Conservation (phyloP, 208 protist genomes). For the Acanthamoeba polyphaga region DNA sequence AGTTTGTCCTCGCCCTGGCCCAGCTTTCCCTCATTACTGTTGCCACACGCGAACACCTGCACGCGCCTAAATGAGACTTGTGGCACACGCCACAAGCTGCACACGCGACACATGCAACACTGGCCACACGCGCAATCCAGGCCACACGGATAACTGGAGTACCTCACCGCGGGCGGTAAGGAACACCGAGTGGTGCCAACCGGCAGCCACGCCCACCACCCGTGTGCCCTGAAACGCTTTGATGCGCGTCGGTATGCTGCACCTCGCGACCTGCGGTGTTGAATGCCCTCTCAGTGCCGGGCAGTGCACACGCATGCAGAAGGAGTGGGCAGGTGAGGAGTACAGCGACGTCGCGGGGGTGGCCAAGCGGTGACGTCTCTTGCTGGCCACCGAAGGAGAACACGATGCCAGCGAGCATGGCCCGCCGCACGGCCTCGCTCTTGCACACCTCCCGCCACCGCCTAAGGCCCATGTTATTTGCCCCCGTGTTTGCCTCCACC, state of each 20-base stretch:
- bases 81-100: not conserved
- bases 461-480: not conserved
- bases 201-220: not conserved
- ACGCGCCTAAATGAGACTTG: not conserved
- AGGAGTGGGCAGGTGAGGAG: too few relatives aligned
- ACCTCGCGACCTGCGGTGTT: too few relatives aligned
- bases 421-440: not conserved
- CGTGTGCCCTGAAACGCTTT: not conserved
- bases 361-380: not conserved
- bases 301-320: too few relatives aligned
- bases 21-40: not conserved
- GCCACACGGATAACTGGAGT: too few relatives aligned
- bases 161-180: not conserved
- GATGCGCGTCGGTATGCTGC: not conserved
- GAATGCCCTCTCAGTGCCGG: not conserved
- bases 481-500: too few relatives aligned
- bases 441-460: not conserved
- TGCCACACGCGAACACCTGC: not conserved
- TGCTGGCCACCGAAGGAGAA: not conserved
- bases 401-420: not conserved
- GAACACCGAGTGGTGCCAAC: slow-evolving; percentile 11
- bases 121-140: too few relatives aligned
- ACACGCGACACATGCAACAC: not conserved
- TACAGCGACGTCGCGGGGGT: not conserved
- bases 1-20: not conserved